Evolutionary conservation across 306 rosid species (phyloP), one percentile per base, ranked within the genome.

Genomic region (Quercus wislizeni): DNA sequence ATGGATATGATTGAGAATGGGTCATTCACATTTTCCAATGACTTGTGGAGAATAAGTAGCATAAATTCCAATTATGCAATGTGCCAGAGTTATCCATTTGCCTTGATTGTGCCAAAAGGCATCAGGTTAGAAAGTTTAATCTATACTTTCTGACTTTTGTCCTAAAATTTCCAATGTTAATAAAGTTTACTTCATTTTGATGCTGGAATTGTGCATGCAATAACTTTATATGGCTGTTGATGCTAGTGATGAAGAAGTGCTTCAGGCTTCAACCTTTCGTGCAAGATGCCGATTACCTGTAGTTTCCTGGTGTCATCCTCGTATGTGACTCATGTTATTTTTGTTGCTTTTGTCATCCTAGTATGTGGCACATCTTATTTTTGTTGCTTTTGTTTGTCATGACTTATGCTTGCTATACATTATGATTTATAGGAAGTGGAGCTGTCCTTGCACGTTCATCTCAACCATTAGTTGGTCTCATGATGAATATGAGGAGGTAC

Each of bases 401-500:
- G 72, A 67, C 55, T 13, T 71, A 74, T 79, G 77, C 70, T 75
- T 71, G 33, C 55, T 59, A 73, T 78, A 56, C 69, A 55, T 73
- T 82, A 59, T 75, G 70, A 84, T 7, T 82, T 77, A 19, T 83
- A 95, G 99, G 69, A 81, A 90, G 90, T 25, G 99, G 99, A 86
- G 99, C 98, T 55, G 99, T 90, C 67, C 96, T 95, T 88, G 98
- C 99, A 76, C 98, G 98, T 74, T 95, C 99, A 77, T 90, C 99
- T 82, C 99, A 95, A 83, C 99, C 99, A 64, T 80, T 93, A 77
- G 98, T 93, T 87, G 99, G 99, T 79, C 85, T 95, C 81, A 91
- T 95, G 99, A 91, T 89, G 96, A 95, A 91, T 85, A 88, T 90
- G 94, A 91, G 98, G 89, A 95, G 99, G 99, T 95, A 93, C 88